Conservation (phyloP, 768 basidiomycete species). For the Pisolithus orientalis region DNA sequence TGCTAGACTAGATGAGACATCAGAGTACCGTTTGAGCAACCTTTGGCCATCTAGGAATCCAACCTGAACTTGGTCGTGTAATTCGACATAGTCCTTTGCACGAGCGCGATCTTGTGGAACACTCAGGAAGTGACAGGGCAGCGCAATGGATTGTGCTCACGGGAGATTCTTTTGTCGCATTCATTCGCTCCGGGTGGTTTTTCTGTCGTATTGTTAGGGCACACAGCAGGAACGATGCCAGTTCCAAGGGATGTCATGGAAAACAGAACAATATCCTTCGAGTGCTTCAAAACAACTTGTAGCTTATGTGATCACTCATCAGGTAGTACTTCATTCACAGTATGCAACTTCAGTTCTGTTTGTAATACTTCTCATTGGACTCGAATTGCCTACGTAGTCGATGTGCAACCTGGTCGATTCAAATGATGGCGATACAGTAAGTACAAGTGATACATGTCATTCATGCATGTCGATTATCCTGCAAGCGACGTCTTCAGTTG, state of each 20-base stretch:
- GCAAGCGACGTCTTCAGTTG: slow-evolving; percentile 56
- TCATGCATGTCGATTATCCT: neutral
- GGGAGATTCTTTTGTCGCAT: neutral
- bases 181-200: neutral
- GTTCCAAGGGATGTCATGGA: too few relatives aligned
- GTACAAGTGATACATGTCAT: neutral
- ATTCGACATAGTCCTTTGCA: slow-evolving; percentile 69
- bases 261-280: too few relatives aligned
- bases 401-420: too few relatives aligned
- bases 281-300: neutral
- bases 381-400: too few relatives aligned
- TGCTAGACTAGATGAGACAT: slow-evolving; percentile 60
- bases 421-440: neutral
- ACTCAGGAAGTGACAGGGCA: neutral
- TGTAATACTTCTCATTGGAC: too few relatives aligned
- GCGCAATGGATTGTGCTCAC: slow-evolving; percentile 10
- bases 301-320: too few relatives aligned
- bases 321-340: too few relatives aligned
- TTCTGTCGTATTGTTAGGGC: neutral
- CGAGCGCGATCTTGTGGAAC: slow-evolving; percentile 28
- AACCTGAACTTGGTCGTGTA: slow-evolving; percentile 91
- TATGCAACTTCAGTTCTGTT: too few relatives aligned
- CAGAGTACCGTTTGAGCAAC: neutral
- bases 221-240: neutral
- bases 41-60: slow-evolving; percentile 1